Conservation (phyloP, 257 asterid genomes). For the Echites panduratus region DNA sequence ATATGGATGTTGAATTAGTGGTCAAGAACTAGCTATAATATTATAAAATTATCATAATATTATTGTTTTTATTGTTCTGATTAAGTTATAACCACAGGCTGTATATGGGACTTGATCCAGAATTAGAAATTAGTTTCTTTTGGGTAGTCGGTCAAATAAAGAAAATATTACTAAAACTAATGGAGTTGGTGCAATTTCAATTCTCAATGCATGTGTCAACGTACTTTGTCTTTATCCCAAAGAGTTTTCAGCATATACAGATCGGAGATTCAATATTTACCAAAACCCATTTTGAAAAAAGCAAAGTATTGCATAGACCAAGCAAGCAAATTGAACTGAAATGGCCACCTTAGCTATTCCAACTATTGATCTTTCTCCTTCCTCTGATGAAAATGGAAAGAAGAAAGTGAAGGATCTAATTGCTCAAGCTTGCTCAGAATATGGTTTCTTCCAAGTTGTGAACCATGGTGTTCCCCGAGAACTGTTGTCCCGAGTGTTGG, state of each 20-base stretch:
- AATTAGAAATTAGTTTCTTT: too few relatives aligned
- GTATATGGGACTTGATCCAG: too few relatives aligned
- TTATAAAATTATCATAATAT: too few relatives aligned
- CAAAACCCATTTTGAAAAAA: too few relatives aligned
- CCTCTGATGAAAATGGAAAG: conserved; percentile 26
- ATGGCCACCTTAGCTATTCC: conserved; percentile 34
- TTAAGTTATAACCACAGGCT: too few relatives aligned
- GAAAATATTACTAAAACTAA: not conserved
- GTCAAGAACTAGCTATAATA: too few relatives aligned
- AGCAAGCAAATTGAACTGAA: not conserved
- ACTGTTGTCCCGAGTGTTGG: conserved; percentile 35
- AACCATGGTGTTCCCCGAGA: conserved; percentile 49
- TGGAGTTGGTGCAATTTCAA: not conserved
- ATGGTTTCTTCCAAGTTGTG: conserved; percentile 42
- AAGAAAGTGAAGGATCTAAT: conserved; percentile 26
- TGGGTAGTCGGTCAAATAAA: too few relatives aligned
- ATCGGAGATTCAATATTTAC: too few relatives aligned
- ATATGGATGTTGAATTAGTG: too few relatives aligned
- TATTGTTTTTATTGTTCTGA: too few relatives aligned
- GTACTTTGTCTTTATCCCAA: not conserved
- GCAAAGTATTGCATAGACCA: not conserved
- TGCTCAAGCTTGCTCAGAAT: conserved; percentile 32
- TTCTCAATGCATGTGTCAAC: not conserved
- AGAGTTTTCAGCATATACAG: not conserved
- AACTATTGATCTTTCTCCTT: conserved; percentile 46